Percentiles rank a stretch among this genome's conserved stretches.
phyloP scores from a whole-genome alignment of 2,329 filamentous ascomycete species.

The Juglanconis juglandina region DNA sequence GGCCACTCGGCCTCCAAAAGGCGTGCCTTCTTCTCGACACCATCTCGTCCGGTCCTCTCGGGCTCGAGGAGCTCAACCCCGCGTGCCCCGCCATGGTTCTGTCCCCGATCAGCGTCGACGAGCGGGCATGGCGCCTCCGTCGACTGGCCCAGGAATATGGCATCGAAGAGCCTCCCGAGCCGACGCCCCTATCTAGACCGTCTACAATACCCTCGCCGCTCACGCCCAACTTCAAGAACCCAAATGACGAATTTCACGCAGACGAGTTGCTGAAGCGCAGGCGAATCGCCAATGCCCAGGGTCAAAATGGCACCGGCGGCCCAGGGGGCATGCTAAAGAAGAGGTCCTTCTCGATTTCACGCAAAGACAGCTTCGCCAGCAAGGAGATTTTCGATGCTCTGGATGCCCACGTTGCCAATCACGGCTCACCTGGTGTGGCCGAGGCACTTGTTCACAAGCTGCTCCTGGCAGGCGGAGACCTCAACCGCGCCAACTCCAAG shows the following conservation, averaged over 20 bases:
- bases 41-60: background rate
- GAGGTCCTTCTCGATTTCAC: slow-evolving; percentile 44
- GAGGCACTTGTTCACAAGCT: slow-evolving; percentile 53
- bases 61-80: too few species aligned
- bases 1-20: background rate
- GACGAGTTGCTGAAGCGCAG: slow-evolving; percentile 52
- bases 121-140: slow-evolving; percentile 45
- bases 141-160: slow-evolving; percentile 50
- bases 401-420: slow-evolving; percentile 44
- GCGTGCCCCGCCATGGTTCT: slow-evolving; percentile 8
- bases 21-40: background rate
- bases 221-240: slow-evolving; percentile 40
- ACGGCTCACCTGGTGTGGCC: slow-evolving; percentile 52
- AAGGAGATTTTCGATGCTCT: slow-evolving; percentile 52
- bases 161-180: slow-evolving; percentile 38
- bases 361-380: slow-evolving; percentile 49
- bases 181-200: slow-evolving; percentile 39
- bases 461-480: slow-evolving; percentile 45
- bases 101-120: slow-evolving; percentile 26
- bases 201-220: slow-evolving; percentile 24
- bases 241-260: slow-evolving; percentile 49
- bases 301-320: slow-evolving; percentile 25
- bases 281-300: slow-evolving; percentile 30
- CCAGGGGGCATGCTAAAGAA: slow-evolving; percentile 27
- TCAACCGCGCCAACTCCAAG: slow-evolving; percentile 45